A percentile compares a stretch with the other conserved stretches of the same genome.
phyloP scores from a whole-genome alignment of 805 yeast species.

The Saturnispora serradocipensis region DNA sequence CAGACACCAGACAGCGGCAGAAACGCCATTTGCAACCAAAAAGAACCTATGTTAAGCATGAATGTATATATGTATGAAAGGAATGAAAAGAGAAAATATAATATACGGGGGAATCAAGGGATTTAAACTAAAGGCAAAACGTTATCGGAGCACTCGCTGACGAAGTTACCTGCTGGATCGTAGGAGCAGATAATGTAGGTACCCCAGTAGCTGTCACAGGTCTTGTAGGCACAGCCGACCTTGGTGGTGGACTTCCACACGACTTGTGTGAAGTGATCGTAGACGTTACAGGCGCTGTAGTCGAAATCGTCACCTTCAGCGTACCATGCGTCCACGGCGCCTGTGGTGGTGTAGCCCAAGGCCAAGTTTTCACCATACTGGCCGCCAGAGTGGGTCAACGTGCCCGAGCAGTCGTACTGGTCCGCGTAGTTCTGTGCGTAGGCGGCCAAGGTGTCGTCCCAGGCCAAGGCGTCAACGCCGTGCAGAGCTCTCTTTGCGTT shows the following conservation, averaged over 20 bases:
- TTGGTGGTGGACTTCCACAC: conserved; percentile 56
- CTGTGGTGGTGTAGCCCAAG: conserved; percentile 45
- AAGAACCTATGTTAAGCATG: background rate
- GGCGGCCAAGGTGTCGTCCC: conserved; percentile 45
- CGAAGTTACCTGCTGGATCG: conserved; percentile 66
- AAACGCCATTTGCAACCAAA: background rate
- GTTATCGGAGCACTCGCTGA: conserved; percentile 34
- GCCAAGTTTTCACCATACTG: conserved; percentile 74
- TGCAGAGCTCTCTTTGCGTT: conserved; percentile 51
- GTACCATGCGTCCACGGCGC: conserved; percentile 66
- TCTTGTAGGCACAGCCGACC: conserved; percentile 57
- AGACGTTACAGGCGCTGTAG: conserved; percentile 40
- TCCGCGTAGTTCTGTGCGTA: conserved; percentile 56
- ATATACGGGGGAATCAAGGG: background rate
- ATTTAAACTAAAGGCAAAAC: conserved; percentile 23
- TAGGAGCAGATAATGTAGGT: conserved; percentile 69
- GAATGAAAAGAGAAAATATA: background rate
- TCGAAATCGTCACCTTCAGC: conserved; percentile 49
- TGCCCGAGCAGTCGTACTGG: conserved; percentile 48
- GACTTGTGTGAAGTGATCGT: conserved; percentile 64
- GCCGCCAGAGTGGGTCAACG: conserved; percentile 54
- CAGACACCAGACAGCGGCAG: too few relatives aligned
- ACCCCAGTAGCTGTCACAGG: conserved; percentile 40
- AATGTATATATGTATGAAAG: background rate
- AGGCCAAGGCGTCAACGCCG: conserved; percentile 39